Percentiles rank a stretch among this genome's conserved stretches.
Evolutionary conservation across 2,329 filamentous ascomycete species (phyloP).

Genomic region (Aureobasidium leucospermi): DNA sequence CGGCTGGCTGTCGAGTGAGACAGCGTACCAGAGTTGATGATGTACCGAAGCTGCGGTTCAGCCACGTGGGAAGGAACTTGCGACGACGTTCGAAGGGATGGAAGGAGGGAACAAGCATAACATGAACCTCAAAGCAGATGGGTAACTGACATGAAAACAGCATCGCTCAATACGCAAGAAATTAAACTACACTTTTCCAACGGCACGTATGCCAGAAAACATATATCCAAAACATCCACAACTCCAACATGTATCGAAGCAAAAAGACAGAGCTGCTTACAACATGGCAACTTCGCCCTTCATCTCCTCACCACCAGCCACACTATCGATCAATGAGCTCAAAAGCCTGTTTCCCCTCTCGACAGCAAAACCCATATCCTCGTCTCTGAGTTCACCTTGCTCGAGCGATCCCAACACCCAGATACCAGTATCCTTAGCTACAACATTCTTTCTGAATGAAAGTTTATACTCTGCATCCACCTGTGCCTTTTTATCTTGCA

Average conservation of each 20-base stretch:
- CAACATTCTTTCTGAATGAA: neutral
- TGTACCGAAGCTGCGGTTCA: too few relatives aligned
- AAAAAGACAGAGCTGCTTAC: constrained; percentile 9
- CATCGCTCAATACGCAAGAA: neutral
- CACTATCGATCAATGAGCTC: constrained; percentile 16
- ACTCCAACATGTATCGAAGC: neutral
- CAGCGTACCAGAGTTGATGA: too few relatives aligned
- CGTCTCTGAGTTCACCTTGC: constrained; percentile 17
- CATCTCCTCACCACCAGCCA: constrained; percentile 5
- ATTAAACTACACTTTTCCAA: neutral
- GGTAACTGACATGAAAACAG: neutral
- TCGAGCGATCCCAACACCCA: constrained; percentile 22
- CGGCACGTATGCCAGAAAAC: neutral
- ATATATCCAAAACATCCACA: too few relatives aligned
- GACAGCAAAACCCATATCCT: constrained; percentile 19
- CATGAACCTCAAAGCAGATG: too few relatives aligned
- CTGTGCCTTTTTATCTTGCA: neutral
- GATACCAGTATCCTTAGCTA: constrained; percentile 14
- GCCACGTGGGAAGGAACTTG: too few relatives aligned
- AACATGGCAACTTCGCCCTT: constrained; percentile 19
- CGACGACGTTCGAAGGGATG: neutral
- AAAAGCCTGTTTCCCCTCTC: constrained; percentile 18
- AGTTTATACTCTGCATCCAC: constrained; percentile 17
- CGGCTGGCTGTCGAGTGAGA: too few relatives aligned
- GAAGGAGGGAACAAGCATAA: neutral